Evolutionary conservation across 2,329 filamentous ascomycete genomes (phyloP), one percentile per base, ranked within the genome.

Genomic region (Alternaria ethzedia): DNA sequence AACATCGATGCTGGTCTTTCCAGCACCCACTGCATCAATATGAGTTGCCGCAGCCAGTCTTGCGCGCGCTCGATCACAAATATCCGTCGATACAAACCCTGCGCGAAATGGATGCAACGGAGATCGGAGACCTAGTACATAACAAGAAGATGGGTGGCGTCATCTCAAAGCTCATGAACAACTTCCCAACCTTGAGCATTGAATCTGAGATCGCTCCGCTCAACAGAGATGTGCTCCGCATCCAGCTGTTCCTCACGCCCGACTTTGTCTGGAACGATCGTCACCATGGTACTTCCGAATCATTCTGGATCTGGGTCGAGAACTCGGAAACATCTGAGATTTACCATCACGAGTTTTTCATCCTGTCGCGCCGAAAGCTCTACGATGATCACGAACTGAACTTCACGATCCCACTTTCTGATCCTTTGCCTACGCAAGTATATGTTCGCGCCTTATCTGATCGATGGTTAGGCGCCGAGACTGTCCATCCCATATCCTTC

Each of bases 241-340:
- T 99, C 74, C 91, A 91, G 75, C 87, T 99, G 0, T 92, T 86
- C 71, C 86, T 99, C 17, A 93, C 90, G 2, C 93, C 96, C 0
- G 94, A 98, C 55, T 99, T 99, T 76, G 86, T 85, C 41, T 99
- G 96, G 96, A 97, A 97, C 71, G 95, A 98, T 70, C 90, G 92
- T 50, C 88, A 97, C 63, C 94, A 99, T 75, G 96, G 96, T 17
- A 93, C 90, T 3, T 97, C 95, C 0, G 96, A 99, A 75, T 95
- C 95, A 5, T 99, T 96, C 82, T 99, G 96, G 87, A 91, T 99
- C 61, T 99, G 96, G 96, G 95, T 99, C 4, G 96, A 99, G 79
- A 97, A 98, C 77, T 97, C 95, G 0, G 96, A 98, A 73, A 97
- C 94, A 0, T 94, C 93, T 0, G 94, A 98, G 79, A 98, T 99